Evolutionary conservation across 345 rosid genomes (phyloP).

Genomic region (Syzygium aqueum): DNA sequence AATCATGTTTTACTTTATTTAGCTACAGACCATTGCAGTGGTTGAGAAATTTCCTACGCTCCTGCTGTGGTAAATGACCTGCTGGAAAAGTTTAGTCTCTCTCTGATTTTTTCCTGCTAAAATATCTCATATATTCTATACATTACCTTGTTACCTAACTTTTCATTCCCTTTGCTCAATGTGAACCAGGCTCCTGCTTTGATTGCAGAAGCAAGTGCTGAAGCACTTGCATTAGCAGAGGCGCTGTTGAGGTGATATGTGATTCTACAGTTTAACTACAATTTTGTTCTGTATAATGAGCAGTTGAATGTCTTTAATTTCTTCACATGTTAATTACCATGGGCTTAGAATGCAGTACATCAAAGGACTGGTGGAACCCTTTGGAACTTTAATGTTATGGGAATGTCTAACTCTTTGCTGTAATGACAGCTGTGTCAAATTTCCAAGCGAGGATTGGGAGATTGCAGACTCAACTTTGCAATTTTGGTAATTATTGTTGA

Average conservation of each 20-base stretch:
- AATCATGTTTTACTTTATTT: neutral
- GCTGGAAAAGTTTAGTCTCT: neutral
- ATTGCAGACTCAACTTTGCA: slow-evolving; percentile 98
- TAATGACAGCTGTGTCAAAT: slow-evolving; percentile 68
- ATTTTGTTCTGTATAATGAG: neutral
- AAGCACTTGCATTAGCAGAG: slow-evolving; percentile 65
- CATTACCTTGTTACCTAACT: neutral
- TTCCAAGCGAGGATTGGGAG: slow-evolving; percentile 95
- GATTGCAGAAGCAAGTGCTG: slow-evolving; percentile 78
- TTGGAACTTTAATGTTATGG: neutral
- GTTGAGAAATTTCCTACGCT: neutral
- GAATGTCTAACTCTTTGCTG: slow-evolving; percentile 9
- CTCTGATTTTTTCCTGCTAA: neutral
- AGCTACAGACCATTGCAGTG: neutral
- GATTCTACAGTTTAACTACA: neutral
- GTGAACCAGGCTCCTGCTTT: slow-evolving; percentile 66
- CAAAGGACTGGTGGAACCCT: neutral
- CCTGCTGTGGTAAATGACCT: neutral
- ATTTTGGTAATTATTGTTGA: slow-evolving; percentile 49
- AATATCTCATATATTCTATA: neutral
- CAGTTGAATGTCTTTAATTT: neutral
- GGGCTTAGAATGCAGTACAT: neutral
- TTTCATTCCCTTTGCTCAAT: slow-evolving; percentile 4
- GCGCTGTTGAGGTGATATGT: slow-evolving; percentile 65
- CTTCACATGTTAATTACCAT: neutral